Conservation (phyloP, 805 yeast species). For the Tetrapisispora phaffii region DNA sequence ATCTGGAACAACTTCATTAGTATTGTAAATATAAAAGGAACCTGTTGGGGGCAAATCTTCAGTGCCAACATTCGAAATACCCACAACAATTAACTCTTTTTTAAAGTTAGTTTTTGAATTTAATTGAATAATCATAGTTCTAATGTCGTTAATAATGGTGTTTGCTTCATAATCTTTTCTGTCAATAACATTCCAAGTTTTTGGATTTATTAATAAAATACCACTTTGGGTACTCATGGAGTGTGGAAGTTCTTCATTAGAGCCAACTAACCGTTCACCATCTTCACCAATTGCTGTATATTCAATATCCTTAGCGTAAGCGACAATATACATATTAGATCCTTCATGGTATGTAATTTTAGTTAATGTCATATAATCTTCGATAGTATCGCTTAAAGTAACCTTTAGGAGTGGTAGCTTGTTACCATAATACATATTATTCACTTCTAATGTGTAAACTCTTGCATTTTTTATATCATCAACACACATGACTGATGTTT, state of each 20-base stretch:
- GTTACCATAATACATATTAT: constrained; percentile 43
- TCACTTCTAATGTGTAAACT: constrained; percentile 31
- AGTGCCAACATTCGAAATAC: constrained; percentile 62
- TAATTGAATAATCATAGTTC: constrained; percentile 30
- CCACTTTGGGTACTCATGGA: constrained; percentile 52
- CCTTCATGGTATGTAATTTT: constrained; percentile 60
- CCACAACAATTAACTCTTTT: constrained; percentile 66
- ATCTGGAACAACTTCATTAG: constrained; percentile 79
- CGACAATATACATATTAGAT: constrained; percentile 51
- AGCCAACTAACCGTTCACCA: constrained; percentile 53
- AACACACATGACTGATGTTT: constrained; percentile 48
- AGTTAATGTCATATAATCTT: constrained; percentile 40
- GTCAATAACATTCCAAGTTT: constrained; percentile 70
- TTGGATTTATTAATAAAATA: constrained; percentile 59
- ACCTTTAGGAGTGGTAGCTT: constrained; percentile 49
- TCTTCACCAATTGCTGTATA: constrained; percentile 69
- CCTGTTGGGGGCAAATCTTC: constrained; percentile 82
- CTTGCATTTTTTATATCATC: constrained; percentile 65
- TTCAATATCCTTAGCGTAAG: constrained; percentile 49
- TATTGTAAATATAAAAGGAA: constrained; percentile 59
- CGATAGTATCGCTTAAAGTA: constrained; percentile 34
- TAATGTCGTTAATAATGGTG: constrained; percentile 40
- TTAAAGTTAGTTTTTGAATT: constrained; percentile 34
- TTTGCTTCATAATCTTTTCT: constrained; percentile 53
- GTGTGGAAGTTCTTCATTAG: constrained; percentile 35